These are phyloP conservation scores for Trichoderma cornu-damae DNA, from an alignment of 2,329 filamentous ascomycete genomes.

Conservation along the genomic window DNA sequence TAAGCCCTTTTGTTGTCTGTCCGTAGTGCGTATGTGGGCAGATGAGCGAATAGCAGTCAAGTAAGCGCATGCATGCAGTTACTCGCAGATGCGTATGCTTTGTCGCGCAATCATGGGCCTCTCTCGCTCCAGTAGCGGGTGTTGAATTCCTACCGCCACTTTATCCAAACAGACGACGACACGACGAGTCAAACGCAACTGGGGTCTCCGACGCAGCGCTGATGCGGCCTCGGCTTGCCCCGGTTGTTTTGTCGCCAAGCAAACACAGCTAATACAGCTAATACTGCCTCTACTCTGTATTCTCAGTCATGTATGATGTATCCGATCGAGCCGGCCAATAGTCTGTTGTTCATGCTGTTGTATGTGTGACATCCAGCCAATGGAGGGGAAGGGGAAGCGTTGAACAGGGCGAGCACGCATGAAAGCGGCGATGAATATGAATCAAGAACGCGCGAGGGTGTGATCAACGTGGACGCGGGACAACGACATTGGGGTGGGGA, in stretches of 20 bases:
- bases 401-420: slow-evolving; percentile 2
- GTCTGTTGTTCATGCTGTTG: background rate
- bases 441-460: background rate
- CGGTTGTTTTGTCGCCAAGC: background rate
- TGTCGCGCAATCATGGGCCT: background rate
- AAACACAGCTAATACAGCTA: background rate
- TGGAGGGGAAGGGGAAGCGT: background rate
- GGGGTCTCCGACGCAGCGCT: background rate
- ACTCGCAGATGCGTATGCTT: background rate
- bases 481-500: slow-evolving; percentile 1
- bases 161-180: background rate
- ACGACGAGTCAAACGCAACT: background rate
- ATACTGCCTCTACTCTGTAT: background rate
- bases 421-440: background rate
- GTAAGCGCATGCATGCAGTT: slow-evolving; percentile 14
- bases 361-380: background rate
- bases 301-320: background rate
- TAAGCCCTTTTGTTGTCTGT: background rate
- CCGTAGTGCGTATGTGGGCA: background rate
- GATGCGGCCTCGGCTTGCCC: background rate
- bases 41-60: background rate
- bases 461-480: background rate
- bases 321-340: slow-evolving; percentile 7
- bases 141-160: background rate
- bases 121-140: background rate